A percentile compares a stretch with the other conserved stretches of the same genome.
Evolutionary conservation across 2,329 filamentous ascomycete species (phyloP).

Genomic region (Sporothrix globosa): DNA sequence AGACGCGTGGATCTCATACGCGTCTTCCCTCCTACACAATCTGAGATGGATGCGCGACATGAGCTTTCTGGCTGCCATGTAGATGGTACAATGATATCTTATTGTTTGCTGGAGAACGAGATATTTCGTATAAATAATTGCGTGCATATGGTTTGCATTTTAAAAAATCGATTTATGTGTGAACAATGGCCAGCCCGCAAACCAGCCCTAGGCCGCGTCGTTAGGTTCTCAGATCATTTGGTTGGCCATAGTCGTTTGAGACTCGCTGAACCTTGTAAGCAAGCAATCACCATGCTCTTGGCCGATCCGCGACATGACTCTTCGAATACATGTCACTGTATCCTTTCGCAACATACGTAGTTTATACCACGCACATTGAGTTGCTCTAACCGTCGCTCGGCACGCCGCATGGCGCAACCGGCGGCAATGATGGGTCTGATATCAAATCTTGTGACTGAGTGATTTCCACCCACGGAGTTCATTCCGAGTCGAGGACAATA

Average conservation of each 20-base stretch:
- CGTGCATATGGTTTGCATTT: too few relatives aligned
- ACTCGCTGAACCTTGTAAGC: neutral
- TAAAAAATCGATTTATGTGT: neutral
- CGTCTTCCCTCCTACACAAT: conserved; percentile 28
- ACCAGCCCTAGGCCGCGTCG: too few relatives aligned
- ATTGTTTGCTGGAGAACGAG: neutral
- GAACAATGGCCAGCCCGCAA: too few relatives aligned
- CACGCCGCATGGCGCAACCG: neutral
- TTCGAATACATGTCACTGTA: neutral
- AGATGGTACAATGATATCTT: neutral
- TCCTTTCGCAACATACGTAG: neutral
- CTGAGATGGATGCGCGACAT: neutral
- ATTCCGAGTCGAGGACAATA: conserved; percentile 71
- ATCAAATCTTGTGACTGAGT: neutral
- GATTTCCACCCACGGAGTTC: neutral
- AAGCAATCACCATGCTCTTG: conserved; percentile 13
- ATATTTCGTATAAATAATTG: neutral
- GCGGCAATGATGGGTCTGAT: neutral
- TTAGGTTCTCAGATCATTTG: neutral
- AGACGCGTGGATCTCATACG: conserved; percentile 22
- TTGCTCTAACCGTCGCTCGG: too few relatives aligned
- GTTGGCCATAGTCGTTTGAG: neutral
- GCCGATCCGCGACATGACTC: neutral
- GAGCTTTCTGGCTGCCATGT: neutral
- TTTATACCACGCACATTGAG: neutral